Conservation (phyloP, 768 basidiomycete genomes). For the Termitomyces sp. region DNA sequence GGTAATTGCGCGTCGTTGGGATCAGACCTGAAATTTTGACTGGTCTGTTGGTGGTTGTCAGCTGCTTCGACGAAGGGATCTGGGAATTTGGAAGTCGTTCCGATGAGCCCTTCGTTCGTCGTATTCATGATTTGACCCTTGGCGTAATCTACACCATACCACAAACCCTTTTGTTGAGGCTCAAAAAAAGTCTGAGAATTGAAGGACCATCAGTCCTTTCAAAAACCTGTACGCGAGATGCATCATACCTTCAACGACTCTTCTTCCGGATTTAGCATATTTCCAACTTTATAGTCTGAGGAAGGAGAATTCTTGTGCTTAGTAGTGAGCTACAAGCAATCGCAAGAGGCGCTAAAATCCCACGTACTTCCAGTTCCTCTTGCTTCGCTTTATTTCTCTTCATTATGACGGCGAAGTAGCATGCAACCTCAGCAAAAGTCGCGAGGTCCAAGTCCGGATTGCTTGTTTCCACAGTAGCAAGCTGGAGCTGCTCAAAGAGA, state of each 20-base stretch:
- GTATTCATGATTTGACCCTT: background rate
- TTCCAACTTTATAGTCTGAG: background rate
- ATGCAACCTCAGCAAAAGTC: slow-evolving; percentile 30
- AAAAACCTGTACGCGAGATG: background rate
- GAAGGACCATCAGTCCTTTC: background rate
- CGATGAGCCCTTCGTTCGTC: background rate
- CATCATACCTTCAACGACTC: background rate
- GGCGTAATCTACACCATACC: background rate
- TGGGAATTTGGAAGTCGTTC: background rate
- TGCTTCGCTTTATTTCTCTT: background rate
- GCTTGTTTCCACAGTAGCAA: slow-evolving; percentile 33
- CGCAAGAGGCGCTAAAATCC: background rate
- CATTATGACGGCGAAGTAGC: slow-evolving; percentile 38
- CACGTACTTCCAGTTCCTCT: background rate
- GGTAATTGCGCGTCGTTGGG: background rate
- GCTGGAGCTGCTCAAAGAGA: slow-evolving; percentile 37
- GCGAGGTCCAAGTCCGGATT: slow-evolving; percentile 31
- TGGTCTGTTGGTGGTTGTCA: background rate
- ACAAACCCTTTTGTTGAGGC: background rate
- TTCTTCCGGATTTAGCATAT: background rate
- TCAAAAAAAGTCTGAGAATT: background rate
- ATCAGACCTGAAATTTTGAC: background rate
- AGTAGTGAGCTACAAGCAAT: background rate
- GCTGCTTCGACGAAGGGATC: background rate
- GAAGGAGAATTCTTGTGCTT: background rate